Evolutionary conservation across 306 rosid genomes (phyloP).

Genomic region (Begonia masoniana): DNA sequence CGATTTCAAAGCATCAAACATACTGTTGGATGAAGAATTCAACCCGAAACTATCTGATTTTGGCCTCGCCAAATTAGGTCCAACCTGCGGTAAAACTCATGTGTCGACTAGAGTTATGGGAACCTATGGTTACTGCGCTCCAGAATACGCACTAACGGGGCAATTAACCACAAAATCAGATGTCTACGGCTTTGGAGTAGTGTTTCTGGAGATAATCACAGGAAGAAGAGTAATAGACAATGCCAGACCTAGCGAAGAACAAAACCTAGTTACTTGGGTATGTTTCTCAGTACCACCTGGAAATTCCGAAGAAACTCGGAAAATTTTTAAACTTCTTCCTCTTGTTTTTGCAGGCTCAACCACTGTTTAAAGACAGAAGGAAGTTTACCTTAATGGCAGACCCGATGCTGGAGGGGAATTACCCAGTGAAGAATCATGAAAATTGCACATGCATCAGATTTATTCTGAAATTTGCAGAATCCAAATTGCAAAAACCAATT

Average conservation of each 20-base stretch:
- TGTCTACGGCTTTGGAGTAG: slow-evolving; percentile 80
- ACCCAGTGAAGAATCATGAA: slow-evolving; percentile 50
- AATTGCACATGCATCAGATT: too few relatives aligned
- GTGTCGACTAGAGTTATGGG: slow-evolving; percentile 98
- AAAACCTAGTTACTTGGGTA: slow-evolving; percentile 75
- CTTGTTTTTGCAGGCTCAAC: slow-evolving; percentile 52
- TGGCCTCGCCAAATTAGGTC: slow-evolving; percentile 92
- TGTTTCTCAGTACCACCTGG: slow-evolving; percentile 6
- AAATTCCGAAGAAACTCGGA: not conserved
- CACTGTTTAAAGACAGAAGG: slow-evolving; percentile 60
- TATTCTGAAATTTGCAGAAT: too few relatives aligned
- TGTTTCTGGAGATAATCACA: slow-evolving; percentile 72
- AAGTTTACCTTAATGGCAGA: slow-evolving; percentile 47
- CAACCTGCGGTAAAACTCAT: slow-evolving; percentile 73
- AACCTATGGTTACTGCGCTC: slow-evolving; percentile 93
- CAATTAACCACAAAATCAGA: slow-evolving; percentile 70
- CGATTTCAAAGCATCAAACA: slow-evolving; percentile 84
- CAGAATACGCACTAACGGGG: slow-evolving; percentile 83
- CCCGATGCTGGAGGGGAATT: slow-evolving; percentile 51
- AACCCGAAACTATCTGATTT: slow-evolving; percentile 84
- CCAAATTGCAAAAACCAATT: too few relatives aligned
- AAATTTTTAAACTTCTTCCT: not conserved
- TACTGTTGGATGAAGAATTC: slow-evolving; percentile 61
- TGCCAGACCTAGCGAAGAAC: slow-evolving; percentile 48
- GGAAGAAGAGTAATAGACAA: slow-evolving; percentile 81